Evolutionary conservation across 2,329 filamentous ascomycete species (phyloP).

Genomic region (Rutstroemia sp.): DNA sequence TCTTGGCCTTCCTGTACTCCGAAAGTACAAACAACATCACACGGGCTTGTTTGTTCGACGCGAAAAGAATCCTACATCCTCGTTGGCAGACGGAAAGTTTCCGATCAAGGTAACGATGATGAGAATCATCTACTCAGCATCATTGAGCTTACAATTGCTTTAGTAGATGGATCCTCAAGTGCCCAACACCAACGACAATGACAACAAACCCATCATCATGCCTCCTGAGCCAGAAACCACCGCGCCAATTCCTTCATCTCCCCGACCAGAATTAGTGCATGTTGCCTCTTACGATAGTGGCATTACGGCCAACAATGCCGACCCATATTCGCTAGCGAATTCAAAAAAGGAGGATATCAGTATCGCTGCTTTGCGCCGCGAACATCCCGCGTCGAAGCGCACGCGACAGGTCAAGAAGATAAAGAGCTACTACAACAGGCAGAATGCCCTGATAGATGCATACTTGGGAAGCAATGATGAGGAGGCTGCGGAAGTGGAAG

Average conservation of each 20-base stretch:
- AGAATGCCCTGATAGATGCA: slow-evolving; percentile 42
- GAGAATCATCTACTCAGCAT: background rate
- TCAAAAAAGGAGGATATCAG: slow-evolving; percentile 29
- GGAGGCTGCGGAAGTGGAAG: slow-evolving; percentile 43
- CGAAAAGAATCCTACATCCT: background rate
- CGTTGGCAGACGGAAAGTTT: background rate
- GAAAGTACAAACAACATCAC: background rate
- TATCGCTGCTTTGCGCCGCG: slow-evolving; percentile 39
- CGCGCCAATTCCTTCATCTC: background rate
- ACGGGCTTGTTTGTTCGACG: background rate
- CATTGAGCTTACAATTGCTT: background rate
- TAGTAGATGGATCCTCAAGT: background rate
- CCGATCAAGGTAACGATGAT: background rate
- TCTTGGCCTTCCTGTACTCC: background rate
- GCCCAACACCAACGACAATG: background rate
- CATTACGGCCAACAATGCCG: slow-evolving; percentile 12
- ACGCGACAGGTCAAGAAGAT: slow-evolving; percentile 30
- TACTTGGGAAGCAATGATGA: slow-evolving; percentile 50
- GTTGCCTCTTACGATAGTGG: background rate
- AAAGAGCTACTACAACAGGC: slow-evolving; percentile 40
- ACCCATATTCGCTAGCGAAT: slow-evolving; percentile 31
- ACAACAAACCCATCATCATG: background rate
- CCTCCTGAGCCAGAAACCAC: background rate
- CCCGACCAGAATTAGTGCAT: background rate
- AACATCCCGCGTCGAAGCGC: slow-evolving; percentile 38